A percentile compares a stretch with the other conserved stretches of the same genome.
Conservation (phyloP, 202 grass and related monocot species). For the Panicum virgatum region DNA sequence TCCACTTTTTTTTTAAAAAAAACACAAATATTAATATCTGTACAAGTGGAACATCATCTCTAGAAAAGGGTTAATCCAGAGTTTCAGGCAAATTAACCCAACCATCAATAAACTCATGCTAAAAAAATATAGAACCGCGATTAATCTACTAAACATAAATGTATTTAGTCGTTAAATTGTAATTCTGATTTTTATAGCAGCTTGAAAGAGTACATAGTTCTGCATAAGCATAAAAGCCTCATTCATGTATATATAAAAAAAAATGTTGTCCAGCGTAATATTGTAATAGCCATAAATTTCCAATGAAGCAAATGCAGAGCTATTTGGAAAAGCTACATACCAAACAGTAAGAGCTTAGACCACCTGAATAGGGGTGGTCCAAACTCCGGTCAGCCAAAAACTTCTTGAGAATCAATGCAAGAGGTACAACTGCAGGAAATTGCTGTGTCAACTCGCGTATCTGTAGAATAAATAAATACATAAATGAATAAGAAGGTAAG, state of each 20-base stretch:
- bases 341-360: conserved; percentile 98
- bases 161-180: background rate
- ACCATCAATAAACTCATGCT: background rate
- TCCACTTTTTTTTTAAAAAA: background rate
- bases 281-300: conserved; percentile 25
- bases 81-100: conserved; percentile 19
- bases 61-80: conserved; percentile 20
- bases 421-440: conserved; percentile 84
- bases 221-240: conserved; percentile 6
- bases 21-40: conserved; percentile 2
- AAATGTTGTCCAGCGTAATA: conserved; percentile 1
- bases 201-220: background rate
- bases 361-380: conserved; percentile 94
- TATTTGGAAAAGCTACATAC: conserved; percentile 47
- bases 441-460: conserved; percentile 83
- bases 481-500: conserved; percentile 1
- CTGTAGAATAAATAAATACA: conserved; percentile 60
- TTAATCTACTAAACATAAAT: conserved; percentile 8
- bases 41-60: background rate
- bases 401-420: conserved; percentile 93
- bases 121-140: background rate
- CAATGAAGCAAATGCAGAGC: background rate
- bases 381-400: conserved; percentile 95
- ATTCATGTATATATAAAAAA: conserved; percentile 8
- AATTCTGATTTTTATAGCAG: background rate